A percentile compares a stretch with the other conserved stretches of the same genome.
These are phyloP conservation scores for Colletotrichum sp. DNA, from an alignment of 2,329 filamentous ascomycete species.

Conservation along the genomic window DNA sequence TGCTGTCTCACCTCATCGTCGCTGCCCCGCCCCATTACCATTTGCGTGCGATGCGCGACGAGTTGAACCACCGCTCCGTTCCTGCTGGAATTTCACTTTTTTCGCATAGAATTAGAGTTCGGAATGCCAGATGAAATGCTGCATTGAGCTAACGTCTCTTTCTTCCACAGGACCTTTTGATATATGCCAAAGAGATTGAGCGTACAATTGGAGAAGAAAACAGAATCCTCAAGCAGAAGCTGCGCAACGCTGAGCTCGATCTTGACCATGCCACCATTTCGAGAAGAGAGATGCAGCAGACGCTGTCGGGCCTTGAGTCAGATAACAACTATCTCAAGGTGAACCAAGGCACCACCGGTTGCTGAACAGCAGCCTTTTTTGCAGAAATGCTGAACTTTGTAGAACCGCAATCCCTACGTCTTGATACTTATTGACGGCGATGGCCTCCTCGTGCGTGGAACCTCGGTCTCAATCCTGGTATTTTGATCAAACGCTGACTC, in stretches of 20 bases:
- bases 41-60: background rate
- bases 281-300: slow-evolving; percentile 55
- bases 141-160: background rate
- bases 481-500: background rate
- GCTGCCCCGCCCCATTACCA: background rate
- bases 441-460: slow-evolving; percentile 56
- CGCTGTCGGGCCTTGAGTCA: slow-evolving; percentile 42
- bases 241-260: slow-evolving; percentile 53
- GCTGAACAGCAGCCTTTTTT: background rate
- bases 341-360: slow-evolving; percentile 25
- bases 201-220: slow-evolving; percentile 49
- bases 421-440: slow-evolving; percentile 68
- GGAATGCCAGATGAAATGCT: background rate
- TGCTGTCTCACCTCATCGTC: background rate
- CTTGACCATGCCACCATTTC: slow-evolving; percentile 53
- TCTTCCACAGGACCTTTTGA: slow-evolving; percentile 49
- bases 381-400: slow-evolving; percentile 10
- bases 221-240: slow-evolving; percentile 40
- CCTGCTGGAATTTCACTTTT: background rate
- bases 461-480: background rate
- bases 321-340: slow-evolving; percentile 53
- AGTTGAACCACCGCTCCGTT: background rate
- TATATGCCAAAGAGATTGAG: slow-evolving; percentile 51
- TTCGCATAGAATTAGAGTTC: background rate
- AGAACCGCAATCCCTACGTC: slow-evolving; percentile 65